Conservation (phyloP, 495 filamentous ascomycete genomes). For the Pyrenula aspistea region DNA sequence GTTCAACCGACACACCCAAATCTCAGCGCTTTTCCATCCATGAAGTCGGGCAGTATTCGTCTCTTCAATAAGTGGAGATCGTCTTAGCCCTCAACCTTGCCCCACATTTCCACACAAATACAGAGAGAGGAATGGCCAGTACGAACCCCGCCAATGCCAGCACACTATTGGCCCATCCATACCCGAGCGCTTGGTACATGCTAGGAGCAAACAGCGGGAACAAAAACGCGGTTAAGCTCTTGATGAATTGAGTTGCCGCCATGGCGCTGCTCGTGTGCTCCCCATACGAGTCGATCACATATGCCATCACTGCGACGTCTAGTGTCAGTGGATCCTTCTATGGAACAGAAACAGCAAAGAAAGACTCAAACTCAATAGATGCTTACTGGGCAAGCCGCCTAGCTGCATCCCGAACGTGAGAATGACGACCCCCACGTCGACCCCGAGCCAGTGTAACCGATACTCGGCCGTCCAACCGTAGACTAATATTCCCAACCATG, state of each 20-base stretch:
- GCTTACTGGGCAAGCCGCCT: slow-evolving; percentile 54
- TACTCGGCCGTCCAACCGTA: slow-evolving; percentile 52
- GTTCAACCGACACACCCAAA: no score
- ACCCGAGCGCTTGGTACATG: slow-evolving; percentile 43
- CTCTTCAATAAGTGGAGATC: not conserved
- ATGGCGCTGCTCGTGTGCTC: slow-evolving; percentile 63
- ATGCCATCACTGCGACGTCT: slow-evolving; percentile 62
- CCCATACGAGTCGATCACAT: slow-evolving; percentile 64
- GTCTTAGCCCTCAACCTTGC: slow-evolving; percentile 42
- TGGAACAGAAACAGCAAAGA: no score
- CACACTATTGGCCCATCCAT: slow-evolving; percentile 53
- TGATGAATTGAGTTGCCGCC: slow-evolving; percentile 52
- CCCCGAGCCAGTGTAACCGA: slow-evolving; percentile 38
- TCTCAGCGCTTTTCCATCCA: no score
- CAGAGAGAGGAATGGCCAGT: slow-evolving; percentile 47
- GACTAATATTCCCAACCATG: slow-evolving; percentile 47
- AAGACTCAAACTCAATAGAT: no score
- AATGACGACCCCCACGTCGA: slow-evolving; percentile 23
- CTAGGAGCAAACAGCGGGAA: slow-evolving; percentile 68
- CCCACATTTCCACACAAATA: slow-evolving; percentile 50
- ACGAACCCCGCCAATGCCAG: slow-evolving; percentile 41
- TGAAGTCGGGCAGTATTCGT: no score
- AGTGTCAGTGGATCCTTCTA: no score
- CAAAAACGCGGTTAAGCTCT: slow-evolving; percentile 56
- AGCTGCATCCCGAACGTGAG: slow-evolving; percentile 45